Conservation (phyloP, 495 filamentous ascomycete genomes). For the Penicillium parvum region DNA sequence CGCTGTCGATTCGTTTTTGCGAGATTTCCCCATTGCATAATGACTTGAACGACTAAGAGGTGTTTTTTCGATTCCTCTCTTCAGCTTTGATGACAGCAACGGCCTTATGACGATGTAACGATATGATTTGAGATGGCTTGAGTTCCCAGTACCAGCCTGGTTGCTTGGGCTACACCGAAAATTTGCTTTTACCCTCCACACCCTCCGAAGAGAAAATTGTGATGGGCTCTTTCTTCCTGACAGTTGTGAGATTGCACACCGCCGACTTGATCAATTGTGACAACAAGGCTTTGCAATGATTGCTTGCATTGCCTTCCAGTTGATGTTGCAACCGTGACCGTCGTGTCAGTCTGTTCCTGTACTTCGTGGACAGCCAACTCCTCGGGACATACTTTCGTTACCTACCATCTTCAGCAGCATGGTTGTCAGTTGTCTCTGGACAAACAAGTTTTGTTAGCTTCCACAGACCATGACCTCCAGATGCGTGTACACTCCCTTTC, state of each 20-base stretch:
- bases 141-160: slow-evolving; percentile 1
- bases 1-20: slow-evolving; percentile 21
- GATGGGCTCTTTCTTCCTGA: slow-evolving; percentile 20
- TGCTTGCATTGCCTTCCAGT: not conserved
- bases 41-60: slow-evolving; percentile 29
- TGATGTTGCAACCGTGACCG: not conserved
- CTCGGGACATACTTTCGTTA: slow-evolving; percentile 11
- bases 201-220: slow-evolving; percentile 21
- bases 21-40: slow-evolving; percentile 23
- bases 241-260: not conserved
- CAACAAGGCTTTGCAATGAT: not conserved
- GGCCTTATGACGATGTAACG: too few species aligned
- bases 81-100: slow-evolving; percentile 35
- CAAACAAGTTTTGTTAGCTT: not conserved
- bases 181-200: slow-evolving; percentile 5
- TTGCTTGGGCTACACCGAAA: slow-evolving; percentile 4
- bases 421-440: not conserved
- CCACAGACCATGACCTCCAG: not conserved
- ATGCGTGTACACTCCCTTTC: slow-evolving; percentile 15
- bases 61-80: slow-evolving; percentile 5
- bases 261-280: not conserved
- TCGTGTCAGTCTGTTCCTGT: not conserved
- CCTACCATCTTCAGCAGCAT: not conserved
- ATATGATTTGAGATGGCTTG: slow-evolving; percentile 21
- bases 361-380: slow-evolving; percentile 1